A percentile compares a stretch with the other conserved stretches of the same genome.
phyloP scores from a whole-genome alignment of 2,329 filamentous ascomycete species.

The Thelonectria discophora region DNA sequence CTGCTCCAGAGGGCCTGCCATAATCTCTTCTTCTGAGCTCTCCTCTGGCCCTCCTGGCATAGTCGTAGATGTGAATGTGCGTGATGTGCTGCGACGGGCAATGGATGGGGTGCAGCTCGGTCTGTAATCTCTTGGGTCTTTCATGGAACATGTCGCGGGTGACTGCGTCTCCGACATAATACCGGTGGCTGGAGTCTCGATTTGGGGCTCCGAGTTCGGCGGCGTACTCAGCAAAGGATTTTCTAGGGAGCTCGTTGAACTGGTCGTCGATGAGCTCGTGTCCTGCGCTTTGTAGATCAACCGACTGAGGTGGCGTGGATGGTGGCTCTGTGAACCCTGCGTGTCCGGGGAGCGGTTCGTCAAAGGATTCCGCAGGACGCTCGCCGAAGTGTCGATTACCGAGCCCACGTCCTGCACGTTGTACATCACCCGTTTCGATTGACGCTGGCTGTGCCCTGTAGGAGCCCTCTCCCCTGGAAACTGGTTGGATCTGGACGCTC shows the following conservation, averaged over 20 bases:
- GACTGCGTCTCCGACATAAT: slow-evolving; percentile 41
- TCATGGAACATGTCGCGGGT: slow-evolving; percentile 23
- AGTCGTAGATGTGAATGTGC: slow-evolving; percentile 39
- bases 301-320: slow-evolving; percentile 20
- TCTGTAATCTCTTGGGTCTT: slow-evolving; percentile 2
- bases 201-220: slow-evolving; percentile 35
- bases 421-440: slow-evolving; percentile 34
- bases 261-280: slow-evolving; percentile 29
- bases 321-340: background rate
- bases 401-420: slow-evolving; percentile 33
- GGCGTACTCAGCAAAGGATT: slow-evolving; percentile 39
- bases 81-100: slow-evolving; percentile 37
- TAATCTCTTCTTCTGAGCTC: background rate
- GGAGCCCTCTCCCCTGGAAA: slow-evolving; percentile 1
- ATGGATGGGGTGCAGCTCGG: slow-evolving; percentile 9
- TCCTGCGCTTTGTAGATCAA: slow-evolving; percentile 37
- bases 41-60: background rate
- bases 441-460: slow-evolving; percentile 12
- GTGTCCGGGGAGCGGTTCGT: slow-evolving; percentile 41
- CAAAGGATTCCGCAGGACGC: slow-evolving; percentile 31
- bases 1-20: background rate
- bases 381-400: slow-evolving; percentile 28
- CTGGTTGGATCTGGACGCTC: slow-evolving; percentile 30
- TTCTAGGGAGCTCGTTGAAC: slow-evolving; percentile 29
- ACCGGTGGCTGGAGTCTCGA: slow-evolving; percentile 41